Percentiles rank a stretch among this genome's conserved stretches.
phyloP scores from a whole-genome alignment of 2,329 filamentous ascomycete genomes.

The Aureobasidium sp. region DNA sequence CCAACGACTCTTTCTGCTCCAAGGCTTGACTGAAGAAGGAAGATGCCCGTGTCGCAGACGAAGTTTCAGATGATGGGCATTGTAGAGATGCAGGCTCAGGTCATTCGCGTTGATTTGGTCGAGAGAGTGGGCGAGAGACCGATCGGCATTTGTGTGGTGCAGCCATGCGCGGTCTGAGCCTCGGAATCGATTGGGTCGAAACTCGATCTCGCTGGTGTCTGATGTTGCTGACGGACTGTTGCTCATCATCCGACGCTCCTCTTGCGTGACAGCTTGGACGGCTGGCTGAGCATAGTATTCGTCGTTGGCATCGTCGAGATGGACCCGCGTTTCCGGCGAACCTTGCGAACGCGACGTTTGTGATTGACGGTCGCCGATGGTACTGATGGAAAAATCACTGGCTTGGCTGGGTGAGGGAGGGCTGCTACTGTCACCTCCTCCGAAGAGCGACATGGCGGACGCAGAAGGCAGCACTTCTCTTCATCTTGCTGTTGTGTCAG shows the following conservation, averaged over 20 bases:
- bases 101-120: conserved; percentile 58
- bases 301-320: not conserved
- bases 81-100: conserved; percentile 70
- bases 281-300: not conserved
- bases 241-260: not conserved
- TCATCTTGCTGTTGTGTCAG: conserved; percentile 4
- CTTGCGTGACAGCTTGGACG: no score
- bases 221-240: not conserved
- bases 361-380: not conserved
- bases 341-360: not conserved
- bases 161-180: conserved; percentile 63
- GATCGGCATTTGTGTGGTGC: conserved; percentile 53
- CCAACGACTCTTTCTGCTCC: conserved; percentile 38
- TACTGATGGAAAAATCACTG: conserved; percentile 13
- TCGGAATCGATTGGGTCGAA: conserved; percentile 52
- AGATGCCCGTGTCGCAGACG: conserved; percentile 26
- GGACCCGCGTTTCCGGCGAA: not conserved
- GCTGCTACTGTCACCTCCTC: conserved; percentile 1
- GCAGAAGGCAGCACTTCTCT: not conserved
- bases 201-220: not conserved
- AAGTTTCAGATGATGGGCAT: conserved; percentile 62
- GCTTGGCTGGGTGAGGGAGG: conserved; percentile 6
- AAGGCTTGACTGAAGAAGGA: conserved; percentile 21
- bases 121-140: conserved; percentile 56
- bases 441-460: conserved; percentile 8